Conservation (phyloP, 495 filamentous ascomycete genomes). For the Rhypophila decipiens region DNA sequence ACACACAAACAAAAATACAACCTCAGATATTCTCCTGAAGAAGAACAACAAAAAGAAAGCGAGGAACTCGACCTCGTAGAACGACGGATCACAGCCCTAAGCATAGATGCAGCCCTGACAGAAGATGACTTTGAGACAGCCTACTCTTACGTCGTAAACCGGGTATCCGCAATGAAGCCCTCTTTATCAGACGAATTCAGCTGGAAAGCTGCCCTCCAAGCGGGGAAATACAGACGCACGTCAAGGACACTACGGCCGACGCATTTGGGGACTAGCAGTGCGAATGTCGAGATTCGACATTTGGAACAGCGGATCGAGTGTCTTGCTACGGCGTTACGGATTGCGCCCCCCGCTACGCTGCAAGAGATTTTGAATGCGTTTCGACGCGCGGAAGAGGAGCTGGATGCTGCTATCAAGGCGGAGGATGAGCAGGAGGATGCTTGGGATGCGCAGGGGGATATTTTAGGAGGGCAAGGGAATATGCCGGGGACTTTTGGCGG, state of each 20-base stretch:
- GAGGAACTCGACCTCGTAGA: constrained; percentile 37
- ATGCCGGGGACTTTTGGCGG: constrained; percentile 62
- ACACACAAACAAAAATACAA: constrained; percentile 20
- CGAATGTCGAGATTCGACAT: constrained; percentile 53
- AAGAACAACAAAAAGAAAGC: constrained; percentile 25
- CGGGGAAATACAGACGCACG: constrained; percentile 68
- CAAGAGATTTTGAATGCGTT: constrained; percentile 81
- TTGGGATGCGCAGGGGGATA: constrained; percentile 63
- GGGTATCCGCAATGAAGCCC: constrained; percentile 26
- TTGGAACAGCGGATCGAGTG: constrained; percentile 86
- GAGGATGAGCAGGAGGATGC: constrained; percentile 69
- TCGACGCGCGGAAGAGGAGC: constrained; percentile 82
- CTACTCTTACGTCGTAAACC: constrained; percentile 86
- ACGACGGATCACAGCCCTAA: constrained; percentile 75
- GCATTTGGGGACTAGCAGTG: constrained; percentile 47
- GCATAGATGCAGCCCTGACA: constrained; percentile 75
- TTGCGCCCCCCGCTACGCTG: constrained; percentile 71
- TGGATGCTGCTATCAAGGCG: constrained; percentile 57
- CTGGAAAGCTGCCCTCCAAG: constrained; percentile 87
- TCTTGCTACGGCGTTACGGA: constrained; percentile 72
- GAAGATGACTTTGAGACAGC: constrained; percentile 96
- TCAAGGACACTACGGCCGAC: constrained; percentile 37
- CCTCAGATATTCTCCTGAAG: constrained; percentile 5
- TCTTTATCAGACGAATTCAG: constrained; percentile 61
- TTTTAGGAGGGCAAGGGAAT: constrained; percentile 23